phyloP scores from a whole-genome alignment of 345 rosid genomes.

The Rhizophora apiculata region DNA sequence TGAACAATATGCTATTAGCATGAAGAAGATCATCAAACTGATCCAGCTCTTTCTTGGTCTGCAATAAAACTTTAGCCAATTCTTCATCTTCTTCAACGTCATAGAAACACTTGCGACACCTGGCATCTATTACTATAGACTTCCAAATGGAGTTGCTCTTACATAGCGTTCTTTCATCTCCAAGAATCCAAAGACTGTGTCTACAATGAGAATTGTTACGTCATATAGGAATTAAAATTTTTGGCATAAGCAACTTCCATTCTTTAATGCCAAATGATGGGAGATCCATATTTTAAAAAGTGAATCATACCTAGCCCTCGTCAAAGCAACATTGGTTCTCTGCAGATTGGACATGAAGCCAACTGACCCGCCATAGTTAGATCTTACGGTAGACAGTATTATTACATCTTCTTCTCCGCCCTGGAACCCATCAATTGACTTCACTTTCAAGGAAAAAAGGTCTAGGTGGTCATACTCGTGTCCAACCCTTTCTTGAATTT shows the following conservation, averaged over 20 bases:
- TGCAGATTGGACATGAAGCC: constrained; percentile 21
- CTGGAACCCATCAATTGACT: constrained; percentile 23
- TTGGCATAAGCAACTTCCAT: constrained; percentile 38
- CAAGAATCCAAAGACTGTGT: constrained; percentile 56
- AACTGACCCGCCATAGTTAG: constrained; percentile 12
- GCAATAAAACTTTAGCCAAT: constrained; percentile 30
- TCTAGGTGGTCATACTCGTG: neutral
- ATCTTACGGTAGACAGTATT: constrained; percentile 26
- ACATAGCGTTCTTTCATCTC: constrained; percentile 37
- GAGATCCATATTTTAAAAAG: no score
- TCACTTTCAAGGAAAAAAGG: constrained; percentile 19
- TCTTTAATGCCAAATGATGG: no score
- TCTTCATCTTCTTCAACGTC: constrained; percentile 37
- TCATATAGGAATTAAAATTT: constrained; percentile 14
- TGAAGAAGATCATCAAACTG: constrained; percentile 42
- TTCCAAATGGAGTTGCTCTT: constrained; percentile 39
- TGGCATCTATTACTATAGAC: constrained; percentile 37
- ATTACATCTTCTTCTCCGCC: constrained; percentile 28
- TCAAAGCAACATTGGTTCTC: constrained; percentile 21
- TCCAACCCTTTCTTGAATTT: constrained; percentile 9
- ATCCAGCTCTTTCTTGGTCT: constrained; percentile 37
- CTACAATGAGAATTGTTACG: constrained; percentile 10
- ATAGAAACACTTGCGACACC: constrained; percentile 40
- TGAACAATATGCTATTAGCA: constrained; percentile 30
- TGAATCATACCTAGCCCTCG: constrained; percentile 23